Evolutionary conservation across 768 basidiomycete species (phyloP).

Genomic region (Russula vinacea): DNA sequence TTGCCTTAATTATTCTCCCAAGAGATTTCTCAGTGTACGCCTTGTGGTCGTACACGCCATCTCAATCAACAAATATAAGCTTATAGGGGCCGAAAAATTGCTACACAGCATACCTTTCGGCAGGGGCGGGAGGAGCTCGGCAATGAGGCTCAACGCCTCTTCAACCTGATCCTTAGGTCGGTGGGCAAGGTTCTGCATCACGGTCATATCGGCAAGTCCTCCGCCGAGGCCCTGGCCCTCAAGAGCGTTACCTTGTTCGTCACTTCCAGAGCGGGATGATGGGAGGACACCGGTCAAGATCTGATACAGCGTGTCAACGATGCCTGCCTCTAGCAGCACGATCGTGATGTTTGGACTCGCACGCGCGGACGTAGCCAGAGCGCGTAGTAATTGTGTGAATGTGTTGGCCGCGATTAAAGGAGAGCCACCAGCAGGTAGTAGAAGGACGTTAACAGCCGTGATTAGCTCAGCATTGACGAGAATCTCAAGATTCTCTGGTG

Average conservation of each 20-base stretch:
- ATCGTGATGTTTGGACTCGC: constrained; percentile 86
- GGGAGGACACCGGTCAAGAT: constrained; percentile 94
- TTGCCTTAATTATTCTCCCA: constrained; percentile 70
- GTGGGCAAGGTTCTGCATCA: constrained; percentile 96
- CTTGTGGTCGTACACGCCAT: constrained; percentile 94
- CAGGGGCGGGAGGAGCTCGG: constrained; percentile 89
- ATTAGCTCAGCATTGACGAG: constrained; percentile 79
- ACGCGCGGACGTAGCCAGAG: constrained; percentile 82
- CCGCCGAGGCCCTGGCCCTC: constrained; percentile 80
- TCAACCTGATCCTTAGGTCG: constrained; percentile 97
- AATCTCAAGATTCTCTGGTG: constrained; percentile 80
- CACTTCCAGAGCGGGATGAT: constrained; percentile 50
- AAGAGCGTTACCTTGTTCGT: constrained; percentile 58
- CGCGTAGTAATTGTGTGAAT: constrained; percentile 82
- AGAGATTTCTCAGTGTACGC: constrained; percentile 85
- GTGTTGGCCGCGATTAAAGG: constrained; percentile 83
- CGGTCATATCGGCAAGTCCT: constrained; percentile 92
- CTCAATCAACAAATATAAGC: constrained; percentile 39
- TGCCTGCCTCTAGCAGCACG: constrained; percentile 84
- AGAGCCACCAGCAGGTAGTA: constrained; percentile 82
- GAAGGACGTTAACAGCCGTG: constrained; percentile 76
- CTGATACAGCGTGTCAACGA: constrained; percentile 90
- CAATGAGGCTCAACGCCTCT: constrained; percentile 83
- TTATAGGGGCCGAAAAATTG: not conserved
- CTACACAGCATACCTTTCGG: constrained; percentile 65